Percentiles rank a stretch among this genome's conserved stretches.
These are phyloP conservation scores for Martiniozyma asiatica DNA, from an alignment of 1,139 yeast genomes.

Conservation along the genomic window DNA sequence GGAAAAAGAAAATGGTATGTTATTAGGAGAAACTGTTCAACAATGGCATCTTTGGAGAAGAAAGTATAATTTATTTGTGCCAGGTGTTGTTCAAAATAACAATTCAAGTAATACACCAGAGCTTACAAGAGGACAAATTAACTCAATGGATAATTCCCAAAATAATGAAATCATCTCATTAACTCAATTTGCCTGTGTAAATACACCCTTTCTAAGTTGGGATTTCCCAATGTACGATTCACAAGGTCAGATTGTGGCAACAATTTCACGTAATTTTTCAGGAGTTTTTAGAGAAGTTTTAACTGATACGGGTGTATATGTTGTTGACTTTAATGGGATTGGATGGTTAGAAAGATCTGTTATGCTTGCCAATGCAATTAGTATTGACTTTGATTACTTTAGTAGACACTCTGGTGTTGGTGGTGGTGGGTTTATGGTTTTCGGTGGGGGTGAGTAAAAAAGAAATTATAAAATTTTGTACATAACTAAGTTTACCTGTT, in stretches of 20 bases:
- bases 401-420: constrained; percentile 63
- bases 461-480: too few relatives aligned
- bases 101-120: too few relatives aligned
- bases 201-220: constrained; percentile 78
- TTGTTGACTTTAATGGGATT: constrained; percentile 29
- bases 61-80: constrained; percentile 62
- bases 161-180: too few relatives aligned
- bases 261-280: constrained; percentile 89
- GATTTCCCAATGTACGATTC: constrained; percentile 68
- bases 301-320: constrained; percentile 90
- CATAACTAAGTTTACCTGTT: too few relatives aligned
- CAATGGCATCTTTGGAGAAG: constrained; percentile 94
- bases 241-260: constrained; percentile 47
- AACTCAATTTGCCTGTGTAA: constrained; percentile 75
- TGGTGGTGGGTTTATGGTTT: too few relatives aligned
- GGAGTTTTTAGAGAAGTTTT: constrained; percentile 87
- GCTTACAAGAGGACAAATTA: constrained; percentile 30
- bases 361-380: constrained; percentile 73
- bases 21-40: constrained; percentile 78
- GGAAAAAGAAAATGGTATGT: constrained; percentile 26
- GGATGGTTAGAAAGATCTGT: constrained; percentile 78
- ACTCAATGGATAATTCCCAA: too few relatives aligned
- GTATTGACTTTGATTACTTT: constrained; percentile 91
- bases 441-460: too few relatives aligned
- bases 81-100: too few relatives aligned